Evolutionary conservation across 768 basidiomycete species (phyloP), one percentile per base, ranked within the genome.

Genomic region (Naganishia friedmannii): DNA sequence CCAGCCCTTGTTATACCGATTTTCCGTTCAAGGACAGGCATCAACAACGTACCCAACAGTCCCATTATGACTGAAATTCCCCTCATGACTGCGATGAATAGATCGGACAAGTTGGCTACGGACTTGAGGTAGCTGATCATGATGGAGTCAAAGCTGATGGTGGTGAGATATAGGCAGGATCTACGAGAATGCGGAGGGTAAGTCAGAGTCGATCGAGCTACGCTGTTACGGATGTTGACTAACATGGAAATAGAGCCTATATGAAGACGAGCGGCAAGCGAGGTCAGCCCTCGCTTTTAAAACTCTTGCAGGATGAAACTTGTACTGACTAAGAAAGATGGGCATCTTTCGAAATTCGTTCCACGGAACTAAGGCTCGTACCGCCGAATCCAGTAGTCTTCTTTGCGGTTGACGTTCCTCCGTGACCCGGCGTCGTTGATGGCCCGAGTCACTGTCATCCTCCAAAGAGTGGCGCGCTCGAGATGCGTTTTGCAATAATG

Each of bases 71-170:
- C 75, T 37, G 74, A 77, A 0, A 81, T 29, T 8, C 78, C 78
- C 31, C 78, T 69, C 77, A 78, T 79, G 45, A 66, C 53, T 2
- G 78, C 75, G 37, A 81, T 77, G 69, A 79, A 77, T 3, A 73
- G 68, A 66, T 81, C 79, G 51, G 77, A 75, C 48, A 76, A 75
- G 4, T 70, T 71, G 54, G 75, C 57, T 34, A 76, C 78, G 1
- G 76, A 70, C 45, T 81, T 79, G 74, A 81, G 77, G 67, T 79
- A 81, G 10, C 78, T 75, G 37, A 81, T 76, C 71, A 81, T 78
- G 48, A 78, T 78, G 0, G 79, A 79, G 39, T 79, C 80, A 60
- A 77, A 81, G 1, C 76, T 77, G 10, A 81, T 66, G 2, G 80
- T 79, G 0, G 79, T 79, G 0, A 81, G 68, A 46, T 77, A 79